phyloP scores from a whole-genome alignment of 805 yeast genomes.

The Lipomyces chichibuensis region DNA sequence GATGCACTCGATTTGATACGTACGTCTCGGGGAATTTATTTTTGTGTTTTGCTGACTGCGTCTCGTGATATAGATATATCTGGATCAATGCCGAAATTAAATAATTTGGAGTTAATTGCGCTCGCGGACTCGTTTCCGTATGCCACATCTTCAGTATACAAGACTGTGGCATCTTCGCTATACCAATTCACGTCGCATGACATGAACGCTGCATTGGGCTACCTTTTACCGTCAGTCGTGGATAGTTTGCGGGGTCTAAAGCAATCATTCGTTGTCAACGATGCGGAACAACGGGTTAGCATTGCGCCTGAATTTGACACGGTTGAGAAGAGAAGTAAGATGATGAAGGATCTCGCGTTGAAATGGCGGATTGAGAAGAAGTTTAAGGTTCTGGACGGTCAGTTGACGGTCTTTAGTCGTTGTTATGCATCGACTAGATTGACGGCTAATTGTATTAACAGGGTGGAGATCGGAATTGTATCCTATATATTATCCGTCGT shows the following conservation, averaged over 20 bases:
- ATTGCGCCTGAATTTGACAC: constrained; percentile 46
- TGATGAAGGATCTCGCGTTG: constrained; percentile 43
- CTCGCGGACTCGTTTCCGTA: constrained; percentile 32
- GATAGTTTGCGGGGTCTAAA: constrained; percentile 29
- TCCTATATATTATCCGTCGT: constrained; percentile 62
- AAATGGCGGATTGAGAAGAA: constrained; percentile 42
- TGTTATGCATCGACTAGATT: constrained; percentile 20
- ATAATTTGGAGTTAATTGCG: constrained; percentile 26
- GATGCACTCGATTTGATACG: neutral
- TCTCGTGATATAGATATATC: neutral
- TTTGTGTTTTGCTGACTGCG: neutral
- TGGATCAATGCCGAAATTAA: constrained; percentile 9
- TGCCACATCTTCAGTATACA: constrained; percentile 5
- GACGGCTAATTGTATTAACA: constrained; percentile 17
- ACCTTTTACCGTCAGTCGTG: constrained; percentile 38
- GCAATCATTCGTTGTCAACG: constrained; percentile 39
- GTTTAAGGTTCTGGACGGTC: constrained; percentile 43
- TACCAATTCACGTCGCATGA: constrained; percentile 41
- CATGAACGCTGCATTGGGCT: constrained; percentile 37
- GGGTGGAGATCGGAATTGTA: constrained; percentile 88
- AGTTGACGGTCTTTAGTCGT: constrained; percentile 37
- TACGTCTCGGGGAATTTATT: neutral
- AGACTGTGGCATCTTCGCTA: constrained; percentile 6
- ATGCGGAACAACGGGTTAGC: constrained; percentile 38
- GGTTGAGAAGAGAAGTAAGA: constrained; percentile 48